These are phyloP conservation scores for Peronosclerospora sorghi DNA, from an alignment of 352 stramenopile genomes.

Conservation along the genomic window DNA sequence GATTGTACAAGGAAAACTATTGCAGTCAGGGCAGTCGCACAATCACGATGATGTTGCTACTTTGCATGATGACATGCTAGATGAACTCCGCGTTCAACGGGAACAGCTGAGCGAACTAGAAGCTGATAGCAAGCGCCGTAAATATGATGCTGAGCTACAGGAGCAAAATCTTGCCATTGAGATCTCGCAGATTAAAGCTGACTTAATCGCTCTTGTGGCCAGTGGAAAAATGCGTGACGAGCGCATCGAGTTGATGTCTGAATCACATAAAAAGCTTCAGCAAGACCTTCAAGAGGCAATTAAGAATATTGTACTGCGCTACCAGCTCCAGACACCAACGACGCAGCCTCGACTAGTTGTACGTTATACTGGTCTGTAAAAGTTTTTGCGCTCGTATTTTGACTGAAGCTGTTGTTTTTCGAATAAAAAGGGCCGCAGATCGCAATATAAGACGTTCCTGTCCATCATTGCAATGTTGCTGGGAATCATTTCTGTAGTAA, in stretches of 20 bases:
- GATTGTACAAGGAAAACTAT: constrained; percentile 61
- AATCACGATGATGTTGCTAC: constrained; percentile 57
- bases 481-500: constrained; percentile 17
- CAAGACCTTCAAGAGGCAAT: constrained; percentile 48
- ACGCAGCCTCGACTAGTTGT: constrained; percentile 31
- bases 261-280: constrained; percentile 50
- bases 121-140: constrained; percentile 45
- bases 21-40: constrained; percentile 25
- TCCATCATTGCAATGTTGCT: constrained; percentile 20
- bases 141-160: constrained; percentile 69
- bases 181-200: constrained; percentile 61
- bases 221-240: constrained; percentile 61
- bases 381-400: constrained; percentile 1
- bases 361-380: constrained; percentile 10
- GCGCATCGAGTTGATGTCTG: constrained; percentile 40
- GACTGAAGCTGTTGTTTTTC: constrained; percentile 2
- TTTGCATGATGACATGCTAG: constrained; percentile 51
- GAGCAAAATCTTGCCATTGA: constrained; percentile 64
- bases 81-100: constrained; percentile 64
- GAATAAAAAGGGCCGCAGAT: constrained; percentile 22
- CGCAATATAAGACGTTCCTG: constrained; percentile 12
- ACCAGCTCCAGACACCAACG: constrained; percentile 43
- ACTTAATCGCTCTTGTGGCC: constrained; percentile 57
- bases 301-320: constrained; percentile 42
- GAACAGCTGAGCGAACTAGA: constrained; percentile 67